A percentile compares a stretch with the other conserved stretches of the same genome.
Evolutionary conservation across 495 filamentous ascomycete species (phyloP).

Genomic region (Podospora fimiseda): DNA sequence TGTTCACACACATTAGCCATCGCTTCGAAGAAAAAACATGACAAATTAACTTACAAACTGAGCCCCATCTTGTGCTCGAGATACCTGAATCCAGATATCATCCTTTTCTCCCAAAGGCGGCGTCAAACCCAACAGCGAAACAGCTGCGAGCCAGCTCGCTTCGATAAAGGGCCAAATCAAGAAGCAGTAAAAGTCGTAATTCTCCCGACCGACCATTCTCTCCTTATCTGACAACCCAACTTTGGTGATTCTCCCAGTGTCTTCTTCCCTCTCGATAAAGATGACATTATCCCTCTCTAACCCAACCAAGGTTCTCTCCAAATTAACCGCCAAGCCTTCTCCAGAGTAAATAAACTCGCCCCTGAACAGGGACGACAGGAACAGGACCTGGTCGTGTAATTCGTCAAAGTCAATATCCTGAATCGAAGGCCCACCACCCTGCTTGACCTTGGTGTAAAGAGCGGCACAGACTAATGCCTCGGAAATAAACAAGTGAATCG

Average conservation of each 20-base stretch:
- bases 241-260: constrained; percentile 46
- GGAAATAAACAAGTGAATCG: constrained; percentile 92
- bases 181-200: constrained; percentile 98
- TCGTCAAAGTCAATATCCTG: constrained; percentile 71
- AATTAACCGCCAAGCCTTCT: constrained; percentile 69
- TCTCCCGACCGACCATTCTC: constrained; percentile 72
- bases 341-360: constrained; percentile 96
- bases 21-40: neutral
- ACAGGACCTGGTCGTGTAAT: constrained; percentile 69
- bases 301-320: constrained; percentile 67
- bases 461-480: constrained; percentile 82
- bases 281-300: constrained; percentile 81
- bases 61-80: constrained; percentile 72
- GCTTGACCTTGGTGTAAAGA: constrained; percentile 85
- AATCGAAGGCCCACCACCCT: constrained; percentile 71
- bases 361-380: constrained; percentile 88
- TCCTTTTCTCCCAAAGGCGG: constrained; percentile 57
- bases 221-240: constrained; percentile 73
- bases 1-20: no score
- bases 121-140: constrained; percentile 77
- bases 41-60: constrained; percentile 72
- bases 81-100: constrained; percentile 69
- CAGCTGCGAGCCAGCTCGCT: constrained; percentile 80
- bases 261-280: constrained; percentile 51
- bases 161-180: constrained; percentile 98